Conservation (phyloP, 2,329 filamentous ascomycete genomes). For the Aciculosporium take region DNA sequence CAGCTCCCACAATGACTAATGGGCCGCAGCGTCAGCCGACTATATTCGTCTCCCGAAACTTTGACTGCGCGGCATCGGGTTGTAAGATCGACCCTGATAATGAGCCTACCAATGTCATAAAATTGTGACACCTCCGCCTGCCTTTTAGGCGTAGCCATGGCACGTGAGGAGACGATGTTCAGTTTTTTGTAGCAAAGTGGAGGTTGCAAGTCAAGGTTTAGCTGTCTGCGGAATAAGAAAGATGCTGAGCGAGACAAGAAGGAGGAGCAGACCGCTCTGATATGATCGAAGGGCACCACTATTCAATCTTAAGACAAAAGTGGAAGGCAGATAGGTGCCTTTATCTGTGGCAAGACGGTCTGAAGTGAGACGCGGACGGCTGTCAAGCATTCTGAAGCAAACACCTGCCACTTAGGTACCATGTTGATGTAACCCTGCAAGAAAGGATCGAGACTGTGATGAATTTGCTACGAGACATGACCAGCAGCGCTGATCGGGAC, state of each 20-base stretch:
- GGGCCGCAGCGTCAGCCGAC: conserved; percentile 11
- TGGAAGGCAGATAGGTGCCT: neutral
- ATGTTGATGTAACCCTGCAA: neutral
- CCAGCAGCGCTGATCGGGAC: neutral
- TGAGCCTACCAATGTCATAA: conserved; percentile 31
- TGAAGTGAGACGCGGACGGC: neutral
- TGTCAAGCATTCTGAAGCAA: too few species aligned
- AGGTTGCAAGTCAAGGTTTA: neutral
- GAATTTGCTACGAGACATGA: neutral
- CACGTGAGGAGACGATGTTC: neutral
- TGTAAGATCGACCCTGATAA: neutral
- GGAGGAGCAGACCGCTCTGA: neutral
- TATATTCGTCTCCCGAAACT: neutral
- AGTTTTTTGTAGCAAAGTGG: neutral
- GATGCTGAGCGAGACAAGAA: neutral
- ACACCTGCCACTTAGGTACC: neutral
- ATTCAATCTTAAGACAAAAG: neutral
- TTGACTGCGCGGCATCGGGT: neutral
- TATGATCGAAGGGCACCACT: neutral
- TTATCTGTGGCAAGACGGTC: neutral
- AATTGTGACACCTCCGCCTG: conserved; percentile 6
- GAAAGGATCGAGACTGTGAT: neutral
- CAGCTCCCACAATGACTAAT: conserved; percentile 72
- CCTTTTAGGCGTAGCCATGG: neutral
- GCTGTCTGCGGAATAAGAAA: neutral